Evolutionary conservation across 2,329 filamentous ascomycete species (phyloP), one percentile per base, ranked within the genome.

Genomic region (Xylaria sp.): DNA sequence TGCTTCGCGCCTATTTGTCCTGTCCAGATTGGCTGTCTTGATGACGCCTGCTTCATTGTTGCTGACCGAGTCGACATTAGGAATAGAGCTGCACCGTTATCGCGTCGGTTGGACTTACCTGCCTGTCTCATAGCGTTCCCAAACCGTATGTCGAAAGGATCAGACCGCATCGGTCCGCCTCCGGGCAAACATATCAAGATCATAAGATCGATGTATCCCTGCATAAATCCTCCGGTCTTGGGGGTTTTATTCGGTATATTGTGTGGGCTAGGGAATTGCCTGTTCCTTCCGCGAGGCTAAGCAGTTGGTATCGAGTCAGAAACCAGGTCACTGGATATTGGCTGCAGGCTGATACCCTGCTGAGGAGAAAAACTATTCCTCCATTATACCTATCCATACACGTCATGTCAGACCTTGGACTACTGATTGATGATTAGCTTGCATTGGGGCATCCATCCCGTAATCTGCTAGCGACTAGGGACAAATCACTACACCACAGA

Each of bases 321-420:
- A 39, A 54, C 62, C 37, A 56, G 61, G 57, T 52, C 15, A 64
- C 37, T 41, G 48, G 60, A 64, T 56, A 68, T 52, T 46, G 20
- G 20, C 20, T 59, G 28, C 28, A 51, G 41, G 34, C 15, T 20
- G 37, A 41, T 52, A 57, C 50, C 52, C 52, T 34, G 15, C 15
- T 28, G n/a, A 25, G 37, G 25, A 25, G 55, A 5, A 56, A 32
- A 60, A 25, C 23, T 25, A 60, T 60, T 25, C 46, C 44, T 57
- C 37, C 37, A 32, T 18, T 46, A 7, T 41, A 50, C 23, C 34
- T 69, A 66, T 62, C 63, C 52, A 63, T 44, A 59, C 51, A 59
- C 25, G 54, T 59, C 57, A 55, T 54, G 63, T 63, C 54, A 62
- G 57, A 46, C 32, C 54, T 54, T 50, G 13, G 56, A 51, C 57